Conservation (phyloP, 1,284 basidiomycete genomes). For the Pholiota adiposa region DNA sequence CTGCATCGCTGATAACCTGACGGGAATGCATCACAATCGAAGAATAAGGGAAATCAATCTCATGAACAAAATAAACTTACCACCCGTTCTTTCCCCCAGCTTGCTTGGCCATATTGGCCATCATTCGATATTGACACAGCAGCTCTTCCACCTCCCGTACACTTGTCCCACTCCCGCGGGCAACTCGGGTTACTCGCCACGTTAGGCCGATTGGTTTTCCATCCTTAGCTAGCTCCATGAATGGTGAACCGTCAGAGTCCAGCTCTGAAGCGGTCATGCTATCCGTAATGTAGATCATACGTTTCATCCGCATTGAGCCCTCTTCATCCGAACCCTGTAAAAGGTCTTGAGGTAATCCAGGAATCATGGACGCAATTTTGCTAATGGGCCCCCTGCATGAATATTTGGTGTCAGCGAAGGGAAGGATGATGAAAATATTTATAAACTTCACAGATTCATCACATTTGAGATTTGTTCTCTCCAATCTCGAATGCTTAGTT, state of each 20-base stretch:
- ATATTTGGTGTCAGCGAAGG: conserved; percentile 3
- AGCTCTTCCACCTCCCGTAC: conserved; percentile 97
- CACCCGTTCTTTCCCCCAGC: conserved; percentile 97
- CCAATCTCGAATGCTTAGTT: conserved; percentile 97
- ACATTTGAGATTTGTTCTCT: conserved; percentile 96
- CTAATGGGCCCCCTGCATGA: conserved; percentile 89
- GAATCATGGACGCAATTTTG: conserved; percentile 99
- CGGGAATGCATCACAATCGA: conserved; percentile 4
- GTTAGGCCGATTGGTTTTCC: conserved; percentile 84
- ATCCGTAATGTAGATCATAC: conserved; percentile 99
- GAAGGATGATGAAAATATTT: conserved; percentile 9
- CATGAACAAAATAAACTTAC: conserved; percentile 39
- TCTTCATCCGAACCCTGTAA: conserved; percentile 93
- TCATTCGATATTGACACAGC: conserved; percentile 94
- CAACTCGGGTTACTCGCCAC: conserved; percentile 88
- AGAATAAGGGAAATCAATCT: background rate
- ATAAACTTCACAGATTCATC: conserved; percentile 88
- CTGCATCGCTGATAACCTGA: conserved; percentile 83
- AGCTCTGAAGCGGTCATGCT: conserved; percentile 95
- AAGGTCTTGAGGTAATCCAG: conserved; percentile 90
- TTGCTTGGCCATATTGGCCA: conserved; percentile 97
- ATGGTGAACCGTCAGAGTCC: conserved; percentile 93
- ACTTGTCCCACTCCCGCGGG: conserved; percentile 93
- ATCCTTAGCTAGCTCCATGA: conserved; percentile 84
- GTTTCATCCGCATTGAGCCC: conserved; percentile 89